Evolutionary conservation across 106 monocot species (phyloP).

Genomic region (Platanthera zijinensis): DNA sequence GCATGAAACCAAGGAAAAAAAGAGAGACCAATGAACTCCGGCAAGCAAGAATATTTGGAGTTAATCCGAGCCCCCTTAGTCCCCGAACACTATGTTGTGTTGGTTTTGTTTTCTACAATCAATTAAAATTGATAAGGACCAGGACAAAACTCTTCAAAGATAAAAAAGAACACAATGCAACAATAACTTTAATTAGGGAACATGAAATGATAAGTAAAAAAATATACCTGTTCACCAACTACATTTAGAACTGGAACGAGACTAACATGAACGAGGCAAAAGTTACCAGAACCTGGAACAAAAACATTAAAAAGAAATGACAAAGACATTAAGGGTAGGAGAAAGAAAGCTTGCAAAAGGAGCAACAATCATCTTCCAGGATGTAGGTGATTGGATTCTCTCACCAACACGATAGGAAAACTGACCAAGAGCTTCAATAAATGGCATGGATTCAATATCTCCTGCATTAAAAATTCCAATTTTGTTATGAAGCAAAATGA

Average conservation of each 20-base stretch:
- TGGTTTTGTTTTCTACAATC: constrained; percentile 68
- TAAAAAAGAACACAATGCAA: background rate
- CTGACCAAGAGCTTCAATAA: constrained; percentile 87
- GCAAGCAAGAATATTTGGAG: constrained; percentile 66
- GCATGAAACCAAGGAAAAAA: background rate
- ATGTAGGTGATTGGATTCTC: constrained; percentile 4
- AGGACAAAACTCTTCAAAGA: background rate
- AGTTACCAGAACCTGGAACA: constrained; percentile 73
- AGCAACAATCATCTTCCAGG: background rate
- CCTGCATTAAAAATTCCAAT: constrained; percentile 53
- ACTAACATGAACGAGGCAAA: constrained; percentile 93
- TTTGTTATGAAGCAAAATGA: constrained; percentile 10
- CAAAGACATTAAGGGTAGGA: constrained; percentile 2
- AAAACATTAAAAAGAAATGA: constrained; percentile 3
- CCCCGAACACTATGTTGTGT: constrained; percentile 67
- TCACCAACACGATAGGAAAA: constrained; percentile 91
- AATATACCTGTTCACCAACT: constrained; percentile 88
- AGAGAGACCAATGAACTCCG: constrained; percentile 52
- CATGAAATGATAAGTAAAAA: background rate
- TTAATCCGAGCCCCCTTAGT: constrained; percentile 55
- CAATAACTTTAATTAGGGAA: background rate
- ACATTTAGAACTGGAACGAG: constrained; percentile 92
- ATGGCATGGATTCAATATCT: constrained; percentile 98
- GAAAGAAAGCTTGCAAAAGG: background rate
- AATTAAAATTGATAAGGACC: background rate